Conservation (phyloP, 352 stramenopile species). For the Globisporangium ultimum region DNA sequence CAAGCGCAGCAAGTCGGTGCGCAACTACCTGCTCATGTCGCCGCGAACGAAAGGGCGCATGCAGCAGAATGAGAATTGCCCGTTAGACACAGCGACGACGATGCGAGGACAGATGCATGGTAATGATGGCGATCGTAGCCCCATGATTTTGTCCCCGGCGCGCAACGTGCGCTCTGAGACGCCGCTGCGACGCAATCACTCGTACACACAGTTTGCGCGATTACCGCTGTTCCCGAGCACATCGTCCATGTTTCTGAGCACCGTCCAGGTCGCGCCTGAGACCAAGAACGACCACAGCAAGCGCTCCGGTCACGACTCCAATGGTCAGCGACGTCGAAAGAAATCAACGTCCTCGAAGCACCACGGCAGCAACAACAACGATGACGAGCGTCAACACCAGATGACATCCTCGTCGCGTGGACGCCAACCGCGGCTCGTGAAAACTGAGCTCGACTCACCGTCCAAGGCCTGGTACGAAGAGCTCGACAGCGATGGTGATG, state of each 20-base stretch:
- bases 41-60: not conserved
- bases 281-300: not conserved
- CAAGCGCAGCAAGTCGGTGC: constrained; percentile 14
- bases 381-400: not conserved
- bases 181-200: constrained; percentile 4
- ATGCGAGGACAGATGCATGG: not conserved
- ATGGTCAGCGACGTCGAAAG: not conserved
- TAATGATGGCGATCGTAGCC: not conserved
- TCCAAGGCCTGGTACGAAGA: constrained; percentile 18
- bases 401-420: not conserved
- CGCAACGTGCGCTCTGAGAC: constrained; percentile 11
- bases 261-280: constrained; percentile 9
- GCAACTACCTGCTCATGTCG: constrained; percentile 11
- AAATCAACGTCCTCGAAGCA: not conserved
- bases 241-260: constrained; percentile 14
- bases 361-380: not conserved
- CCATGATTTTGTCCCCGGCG: constrained; percentile 1
- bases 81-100: not conserved
- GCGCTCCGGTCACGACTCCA: not conserved
- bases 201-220: constrained; percentile 5
- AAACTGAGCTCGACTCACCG: constrained; percentile 15
- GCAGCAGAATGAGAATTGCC: not conserved
- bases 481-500: not conserved
- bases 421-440: constrained; percentile 3
- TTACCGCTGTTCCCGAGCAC: constrained; percentile 11